Evolutionary conservation across 163 green algal genomes (phyloP), one percentile per base, ranked within the genome.

Genomic region (Scenedesmus sp.): DNA sequence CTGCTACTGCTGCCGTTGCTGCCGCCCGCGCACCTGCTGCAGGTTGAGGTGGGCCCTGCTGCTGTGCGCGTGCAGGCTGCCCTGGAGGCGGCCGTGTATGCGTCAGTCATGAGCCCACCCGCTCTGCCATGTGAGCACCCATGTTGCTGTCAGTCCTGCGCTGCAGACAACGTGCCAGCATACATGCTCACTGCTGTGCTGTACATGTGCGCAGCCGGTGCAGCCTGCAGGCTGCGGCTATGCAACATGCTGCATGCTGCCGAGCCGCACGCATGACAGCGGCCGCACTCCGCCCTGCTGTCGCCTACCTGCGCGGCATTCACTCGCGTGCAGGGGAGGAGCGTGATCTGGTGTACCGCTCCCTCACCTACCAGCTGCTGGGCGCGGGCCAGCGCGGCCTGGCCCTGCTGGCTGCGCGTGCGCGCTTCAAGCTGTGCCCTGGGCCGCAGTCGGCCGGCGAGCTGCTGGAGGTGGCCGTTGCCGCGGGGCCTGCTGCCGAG

Each of bases 51-150:
- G 78, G 87, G 87, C n/a, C 79, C 78, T 33, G 73, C 37, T 43
- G 51, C 87, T 44, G 87, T 87, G 78, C 61, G 87, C 24, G 56
- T 91, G 43, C 87, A 91, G 81, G 87, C 87, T 40, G 87, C 87
- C 10, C 76, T 91, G 51, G 78, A 91, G 87, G 78, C 73, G 12
- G 87, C 44, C 6, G 87, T 91, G 79, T 72, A 79, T 40, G 30
- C 56, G 15, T 59, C 18, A 5, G 15, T 53, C 40, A 80, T 87
- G 87, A 91, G 35, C 68, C 87, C 87, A 20, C 51, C 83, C 2
- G 1, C 53, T 18, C 35, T 82, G 37, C 73, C 53, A 59, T 15
- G 82, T 88, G 35, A 53, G 82, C 20, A 16, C 30, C 9, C 35
- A 72, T 3, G n/a, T 0, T 26, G 37, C n/a, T 42, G 33, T 49